Evolutionary conservation across 768 basidiomycete species (phyloP), one percentile per base, ranked within the genome.

Genomic region (Mycena pura): DNA sequence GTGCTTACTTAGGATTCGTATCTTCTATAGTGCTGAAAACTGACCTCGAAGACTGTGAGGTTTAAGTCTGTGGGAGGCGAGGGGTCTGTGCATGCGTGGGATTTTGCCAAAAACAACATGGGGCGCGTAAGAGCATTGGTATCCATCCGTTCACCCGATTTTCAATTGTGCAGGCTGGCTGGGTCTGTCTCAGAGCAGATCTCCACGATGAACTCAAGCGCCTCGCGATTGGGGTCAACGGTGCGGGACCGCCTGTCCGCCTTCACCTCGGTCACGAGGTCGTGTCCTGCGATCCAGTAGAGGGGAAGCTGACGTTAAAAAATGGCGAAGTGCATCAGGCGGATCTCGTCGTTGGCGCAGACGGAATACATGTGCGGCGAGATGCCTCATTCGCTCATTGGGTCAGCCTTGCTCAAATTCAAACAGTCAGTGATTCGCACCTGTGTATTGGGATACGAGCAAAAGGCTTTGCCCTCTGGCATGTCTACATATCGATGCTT

Each of bases 141-240:
- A 28, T n/a, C 19, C 7, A 47, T 8, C 22, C 21, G 2, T 14
- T 41, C 21, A 17, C n/a, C 15, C 6, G 8, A 10, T 28, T 13
- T 27, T 13, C 3, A 17, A 2, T 40, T 31, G 2, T 21, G 3
- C 31, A 59, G 51, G 51, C 57, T 3, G 63, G 52, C 15, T 60
- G 51, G 57, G 29, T 49, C 24, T 57, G 49, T 17, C 62, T 43
- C 22, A 38, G 63, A 19, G 47, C 57, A 2, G 63, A 64, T 21
- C 45, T 64, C 1, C 63, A 64, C 48, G 58, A 60, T 29, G 63
- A 63, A 21, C 31, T 63, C 8, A 63, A 63, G 29, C 53, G 57
- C 10, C 53, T 60, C 3, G 57, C 63, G 7, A 41, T 53, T 7
- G 43, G 27, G 6, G 10, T 29, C 3, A 39, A 63, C 5, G 62